Evolutionary conservation across 2,329 filamentous ascomycete genomes (phyloP).

Genomic region (Claviceps fusiformis): DNA sequence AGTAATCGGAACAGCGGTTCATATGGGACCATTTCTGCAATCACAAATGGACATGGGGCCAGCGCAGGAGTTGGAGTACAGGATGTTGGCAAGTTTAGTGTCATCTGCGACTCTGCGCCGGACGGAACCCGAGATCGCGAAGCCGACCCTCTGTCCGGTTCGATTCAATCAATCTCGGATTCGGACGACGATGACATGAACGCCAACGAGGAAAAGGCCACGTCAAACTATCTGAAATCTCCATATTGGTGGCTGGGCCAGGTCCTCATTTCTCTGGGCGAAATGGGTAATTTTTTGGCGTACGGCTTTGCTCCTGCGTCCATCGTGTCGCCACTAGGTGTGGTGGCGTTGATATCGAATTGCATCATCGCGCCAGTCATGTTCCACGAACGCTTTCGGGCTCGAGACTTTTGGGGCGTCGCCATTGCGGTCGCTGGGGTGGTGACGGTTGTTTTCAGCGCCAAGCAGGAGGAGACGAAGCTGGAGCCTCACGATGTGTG

Average conservation of each 20-base stretch:
- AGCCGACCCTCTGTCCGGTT: conserved; percentile 38
- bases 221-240: conserved; percentile 70
- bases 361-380: conserved; percentile 92
- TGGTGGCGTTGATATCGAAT: conserved; percentile 94
- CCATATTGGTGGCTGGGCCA: conserved; percentile 97
- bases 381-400: conserved; percentile 80
- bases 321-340: conserved; percentile 89
- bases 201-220: conserved; percentile 21
- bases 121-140: conserved; percentile 22
- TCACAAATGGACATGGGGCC: conserved; percentile 3
- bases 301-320: conserved; percentile 97
- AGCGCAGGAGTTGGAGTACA: conserved; percentile 12
- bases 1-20: conserved; percentile 14
- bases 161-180: conserved; percentile 28
- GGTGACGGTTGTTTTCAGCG: conserved; percentile 84
- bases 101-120: conserved; percentile 13
- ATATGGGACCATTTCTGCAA: conserved; percentile 21
- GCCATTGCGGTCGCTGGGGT: conserved; percentile 76
- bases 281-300: conserved; percentile 90
- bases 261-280: conserved; percentile 80
- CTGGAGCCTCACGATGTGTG: conserved; percentile 83
- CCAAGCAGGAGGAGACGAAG: conserved; percentile 78
- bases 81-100: conserved; percentile 18
- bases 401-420: conserved; percentile 76
- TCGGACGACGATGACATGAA: conserved; percentile 14